Conservation (phyloP, 192 early-diverging fungal genomes). For the Backusella tuberculispora region DNA sequence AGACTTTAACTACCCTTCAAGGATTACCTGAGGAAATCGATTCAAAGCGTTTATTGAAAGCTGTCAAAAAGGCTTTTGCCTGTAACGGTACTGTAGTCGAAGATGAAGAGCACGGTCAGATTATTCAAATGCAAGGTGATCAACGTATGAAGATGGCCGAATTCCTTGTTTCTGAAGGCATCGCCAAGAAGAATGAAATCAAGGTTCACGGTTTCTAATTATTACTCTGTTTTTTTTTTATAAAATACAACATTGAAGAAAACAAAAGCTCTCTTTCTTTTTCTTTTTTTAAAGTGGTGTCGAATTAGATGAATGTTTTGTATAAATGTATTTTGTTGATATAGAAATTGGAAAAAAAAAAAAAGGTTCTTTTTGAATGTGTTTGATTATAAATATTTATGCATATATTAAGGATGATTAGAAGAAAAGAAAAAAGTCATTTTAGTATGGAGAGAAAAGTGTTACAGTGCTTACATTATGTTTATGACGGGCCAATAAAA, state of each 20-base stretch:
- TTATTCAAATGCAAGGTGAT: conserved; percentile 96
- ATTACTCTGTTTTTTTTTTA: not conserved
- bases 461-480: no score
- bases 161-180: conserved; percentile 80
- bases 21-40: conserved; percentile 87
- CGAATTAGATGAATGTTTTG: no score
- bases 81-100: conserved; percentile 96
- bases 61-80: conserved; percentile 95
- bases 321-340: no score
- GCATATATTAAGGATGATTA: no score
- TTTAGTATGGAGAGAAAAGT: no score
- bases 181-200: conserved; percentile 84
- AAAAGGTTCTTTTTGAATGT: no score
- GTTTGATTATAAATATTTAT: no score
- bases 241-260: not conserved
- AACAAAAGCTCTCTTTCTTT: not conserved
- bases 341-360: no score
- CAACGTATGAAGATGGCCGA: conserved; percentile 82
- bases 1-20: conserved; percentile 95
- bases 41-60: conserved; percentile 91
- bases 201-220: conserved; percentile 96
- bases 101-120: conserved; percentile 89
- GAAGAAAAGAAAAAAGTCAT: no score
- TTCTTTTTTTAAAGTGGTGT: no score
- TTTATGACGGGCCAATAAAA: no score